Conservation (phyloP, 345 rosid species). For the Erysimum cheiranthoides region DNA sequence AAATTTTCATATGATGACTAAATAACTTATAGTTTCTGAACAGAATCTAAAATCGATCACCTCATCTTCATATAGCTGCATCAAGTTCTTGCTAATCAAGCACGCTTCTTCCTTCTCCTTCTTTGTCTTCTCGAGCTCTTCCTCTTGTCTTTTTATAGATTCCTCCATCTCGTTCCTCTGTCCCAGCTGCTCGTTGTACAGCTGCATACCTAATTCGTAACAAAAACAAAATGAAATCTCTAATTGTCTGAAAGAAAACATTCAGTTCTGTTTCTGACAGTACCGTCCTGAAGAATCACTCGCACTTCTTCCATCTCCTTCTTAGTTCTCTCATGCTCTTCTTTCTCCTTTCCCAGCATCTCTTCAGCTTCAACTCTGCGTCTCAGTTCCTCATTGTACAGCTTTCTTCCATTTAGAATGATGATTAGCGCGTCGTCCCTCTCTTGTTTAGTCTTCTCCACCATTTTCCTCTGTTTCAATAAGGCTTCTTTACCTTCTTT, state of each 20-base stretch:
- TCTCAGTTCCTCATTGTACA: slow-evolving; percentile 51
- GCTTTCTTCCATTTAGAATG: slow-evolving; percentile 43
- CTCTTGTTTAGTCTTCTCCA: slow-evolving; percentile 47
- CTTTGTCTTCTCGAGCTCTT: slow-evolving; percentile 47
- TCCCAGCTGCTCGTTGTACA: slow-evolving; percentile 48
- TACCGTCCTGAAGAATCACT: slow-evolving; percentile 42
- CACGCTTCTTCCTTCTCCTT: slow-evolving; percentile 46
- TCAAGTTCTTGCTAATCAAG: slow-evolving; percentile 47
- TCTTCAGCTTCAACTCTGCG: slow-evolving; percentile 50
- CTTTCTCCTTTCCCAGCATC: slow-evolving; percentile 42
- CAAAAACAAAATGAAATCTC: not conserved
- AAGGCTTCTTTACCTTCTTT: slow-evolving; percentile 48
- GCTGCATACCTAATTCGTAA: slow-evolving; percentile 38
- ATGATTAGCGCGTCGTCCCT: slow-evolving; percentile 52
- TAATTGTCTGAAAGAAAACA: slow-evolving; percentile 3
- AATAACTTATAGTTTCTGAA: not conserved
- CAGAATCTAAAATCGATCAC: slow-evolving; percentile 22
- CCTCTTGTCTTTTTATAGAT: slow-evolving; percentile 41
- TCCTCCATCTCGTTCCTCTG: slow-evolving; percentile 51
- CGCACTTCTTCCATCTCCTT: slow-evolving; percentile 51
- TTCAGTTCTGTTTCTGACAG: slow-evolving; percentile 24
- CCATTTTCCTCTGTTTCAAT: slow-evolving; percentile 40
- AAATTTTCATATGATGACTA: not conserved
- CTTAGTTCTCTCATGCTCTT: slow-evolving; percentile 48
- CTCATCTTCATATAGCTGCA: slow-evolving; percentile 50